Evolutionary conservation across 306 rosid species (phyloP), one percentile per base, ranked within the genome.

Genomic region (Gleditsia sinensis): DNA sequence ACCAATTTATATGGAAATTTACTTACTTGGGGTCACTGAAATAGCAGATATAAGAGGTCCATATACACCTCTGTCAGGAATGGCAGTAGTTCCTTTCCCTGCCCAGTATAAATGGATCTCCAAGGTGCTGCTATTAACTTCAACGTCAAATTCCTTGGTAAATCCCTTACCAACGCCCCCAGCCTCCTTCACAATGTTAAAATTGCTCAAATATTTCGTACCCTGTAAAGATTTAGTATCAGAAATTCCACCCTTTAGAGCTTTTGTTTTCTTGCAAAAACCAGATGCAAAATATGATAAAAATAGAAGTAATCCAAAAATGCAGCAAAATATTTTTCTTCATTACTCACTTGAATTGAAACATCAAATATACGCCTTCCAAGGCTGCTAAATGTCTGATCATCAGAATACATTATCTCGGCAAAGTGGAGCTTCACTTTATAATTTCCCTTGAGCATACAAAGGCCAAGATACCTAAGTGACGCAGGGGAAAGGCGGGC

Each of bases 41-140:
- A 93, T 89, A 32, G 96, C 92, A 61, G 92, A 89, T 84, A 93
- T 91, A 37, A 93, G 92, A 84, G 97, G 98, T 64, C 97, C 98
- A 60, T 91, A 91, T 36, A 84, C 96, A 70, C 96, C 85, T 82
- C 87, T 83, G 3, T 19, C 24, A 24, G 96, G 98, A 81, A 91
- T 75, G 25, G 89, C 70, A 43, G 81, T 84, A 20, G 97, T 89
- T 84, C 98, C 96, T 91, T 93, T 91, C 75, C 97, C 96, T 59
- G 85, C 90, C 92, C 90, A 93, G 70, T 91, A 86, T 51, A 93
- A 84, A 67, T 91, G 92, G 50, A 93, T 89, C 85, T 90, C 96
- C 69, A 93, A 76, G 64, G 97, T 87, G 40, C 79, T 71, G 25
- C 82, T 87, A 58, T 50, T 56, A 7, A 93, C 92, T 24, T 25